A percentile compares a stretch with the other conserved stretches of the same genome.
phyloP scores from a whole-genome alignment of 1,284 basidiomycete species.

The Amylostereum areolatum region DNA sequence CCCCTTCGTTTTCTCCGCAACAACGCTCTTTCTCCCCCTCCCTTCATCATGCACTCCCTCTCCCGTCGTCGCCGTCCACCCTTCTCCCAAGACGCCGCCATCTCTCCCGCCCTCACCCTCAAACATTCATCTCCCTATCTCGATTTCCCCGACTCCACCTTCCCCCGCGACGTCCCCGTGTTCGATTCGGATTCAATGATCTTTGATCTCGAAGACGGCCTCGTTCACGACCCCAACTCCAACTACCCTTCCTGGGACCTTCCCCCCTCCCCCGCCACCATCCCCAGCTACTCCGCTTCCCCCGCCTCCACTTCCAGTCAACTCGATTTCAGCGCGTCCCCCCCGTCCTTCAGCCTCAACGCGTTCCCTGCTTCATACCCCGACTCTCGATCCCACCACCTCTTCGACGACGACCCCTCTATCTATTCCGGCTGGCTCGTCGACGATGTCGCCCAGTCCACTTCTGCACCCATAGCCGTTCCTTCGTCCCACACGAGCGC shows the following conservation, averaged over 20 bases:
- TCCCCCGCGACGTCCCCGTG: conserved; percentile 28
- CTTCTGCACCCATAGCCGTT: conserved; percentile 52
- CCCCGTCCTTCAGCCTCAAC: conserved; percentile 25
- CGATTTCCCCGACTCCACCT: conserved; percentile 36
- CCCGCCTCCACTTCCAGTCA: conserved; percentile 28
- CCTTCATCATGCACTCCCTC: conserved; percentile 17
- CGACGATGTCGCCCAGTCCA: conserved; percentile 40
- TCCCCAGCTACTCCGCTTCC: conserved; percentile 24
- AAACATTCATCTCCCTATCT: conserved; percentile 37
- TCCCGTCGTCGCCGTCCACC: conserved; percentile 26
- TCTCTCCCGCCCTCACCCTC: conserved; percentile 27
- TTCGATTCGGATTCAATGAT: conserved; percentile 46
- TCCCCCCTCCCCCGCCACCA: conserved; percentile 17
- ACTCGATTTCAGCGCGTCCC: conserved; percentile 18
- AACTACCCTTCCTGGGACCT: conserved; percentile 37
- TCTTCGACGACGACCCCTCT: conserved; percentile 36
- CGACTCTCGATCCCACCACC: conserved; percentile 9
- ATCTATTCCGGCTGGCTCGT: conserved; percentile 51
- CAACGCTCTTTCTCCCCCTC: conserved; percentile 21
- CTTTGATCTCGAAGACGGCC: conserved; percentile 59
- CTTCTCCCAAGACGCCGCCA: conserved; percentile 20
- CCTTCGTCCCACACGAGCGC: conserved; percentile 36
- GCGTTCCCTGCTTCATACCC: conserved; percentile 26
- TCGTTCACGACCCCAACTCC: conserved; percentile 26
- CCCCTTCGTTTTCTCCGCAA: conserved; percentile 15